Conservation (phyloP, 2,329 filamentous ascomycete genomes). For the Phyllosticta citrichinensis region DNA sequence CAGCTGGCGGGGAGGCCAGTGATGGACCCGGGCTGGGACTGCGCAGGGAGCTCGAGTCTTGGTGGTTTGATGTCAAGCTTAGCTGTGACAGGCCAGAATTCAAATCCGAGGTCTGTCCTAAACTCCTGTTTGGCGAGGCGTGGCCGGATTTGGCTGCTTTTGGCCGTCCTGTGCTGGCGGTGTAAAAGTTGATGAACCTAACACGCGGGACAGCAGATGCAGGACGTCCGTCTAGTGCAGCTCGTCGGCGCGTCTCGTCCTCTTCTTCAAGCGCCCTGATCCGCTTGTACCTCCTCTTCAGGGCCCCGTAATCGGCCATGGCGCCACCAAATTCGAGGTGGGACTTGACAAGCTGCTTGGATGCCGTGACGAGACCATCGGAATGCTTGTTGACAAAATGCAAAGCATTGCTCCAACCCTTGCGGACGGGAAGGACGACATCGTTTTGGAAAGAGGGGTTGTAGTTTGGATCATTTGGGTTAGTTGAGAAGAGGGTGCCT, state of each 20-base stretch:
- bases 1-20: background rate
- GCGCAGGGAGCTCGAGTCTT: background rate
- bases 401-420: constrained; percentile 55
- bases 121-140: background rate
- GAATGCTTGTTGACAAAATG: constrained; percentile 79
- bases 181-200: constrained; percentile 85
- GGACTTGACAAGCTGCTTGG: constrained; percentile 63
- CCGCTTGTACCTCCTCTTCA: constrained; percentile 59
- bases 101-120: background rate
- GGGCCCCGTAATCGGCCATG: constrained; percentile 62
- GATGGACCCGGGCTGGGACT: background rate
- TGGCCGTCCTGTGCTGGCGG: constrained; percentile 64
- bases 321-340: constrained; percentile 77
- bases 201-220: constrained; percentile 41
- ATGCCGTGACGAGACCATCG: constrained; percentile 59
- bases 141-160: constrained; percentile 35
- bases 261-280: constrained; percentile 64
- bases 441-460: constrained; percentile 72
- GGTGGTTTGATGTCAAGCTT: constrained; percentile 2
- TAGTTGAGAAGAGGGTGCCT: constrained; percentile 28
- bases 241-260: constrained; percentile 34
- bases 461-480: constrained; percentile 50
- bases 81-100: constrained; percentile 1
- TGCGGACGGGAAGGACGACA: constrained; percentile 55
- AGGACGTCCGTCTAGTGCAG: constrained; percentile 18